phyloP scores from a whole-genome alignment of 2,329 filamentous ascomycete genomes.

The Penicillium griseofulvum region DNA sequence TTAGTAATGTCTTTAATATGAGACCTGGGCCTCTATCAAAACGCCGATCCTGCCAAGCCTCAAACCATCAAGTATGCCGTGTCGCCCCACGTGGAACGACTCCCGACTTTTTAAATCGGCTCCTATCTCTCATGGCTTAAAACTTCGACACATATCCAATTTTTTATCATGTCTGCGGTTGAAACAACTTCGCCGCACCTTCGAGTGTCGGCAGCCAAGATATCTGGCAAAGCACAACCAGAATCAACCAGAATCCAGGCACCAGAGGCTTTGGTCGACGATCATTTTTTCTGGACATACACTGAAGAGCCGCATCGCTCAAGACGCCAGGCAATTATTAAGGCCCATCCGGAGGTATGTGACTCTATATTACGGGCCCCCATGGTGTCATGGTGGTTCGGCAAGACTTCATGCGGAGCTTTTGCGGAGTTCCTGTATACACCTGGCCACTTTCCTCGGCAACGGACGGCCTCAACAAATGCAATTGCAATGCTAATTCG shows the following conservation, averaged over 20 bases:
- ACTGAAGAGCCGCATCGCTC: constrained; percentile 96
- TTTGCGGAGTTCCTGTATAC: constrained; percentile 1
- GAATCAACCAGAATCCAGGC: constrained; percentile 28
- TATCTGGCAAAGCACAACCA: constrained; percentile 19
- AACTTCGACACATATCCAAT: constrained; percentile 8
- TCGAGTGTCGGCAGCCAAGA: constrained; percentile 33
- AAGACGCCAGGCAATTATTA: constrained; percentile 88
- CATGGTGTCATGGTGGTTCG: neutral
- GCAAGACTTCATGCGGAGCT: constrained; percentile 1
- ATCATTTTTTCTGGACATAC: constrained; percentile 96
- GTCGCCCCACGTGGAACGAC: constrained; percentile 40
- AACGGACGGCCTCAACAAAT: constrained; percentile 1
- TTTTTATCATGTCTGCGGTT: constrained; percentile 29
- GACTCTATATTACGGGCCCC: neutral
- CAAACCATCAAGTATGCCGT: constrained; percentile 17
- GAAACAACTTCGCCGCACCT: constrained; percentile 36
- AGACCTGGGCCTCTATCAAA: neutral
- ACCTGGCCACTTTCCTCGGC: constrained; percentile 7
- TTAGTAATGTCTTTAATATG: constrained; percentile 1
- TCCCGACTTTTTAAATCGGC: constrained; percentile 26
- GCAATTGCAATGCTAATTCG: constrained; percentile 13
- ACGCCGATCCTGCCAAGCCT: constrained; percentile 18
- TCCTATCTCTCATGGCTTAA: constrained; percentile 9
- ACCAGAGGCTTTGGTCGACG: constrained; percentile 37
- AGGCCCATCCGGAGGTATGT: constrained; percentile 87